phyloP scores from a whole-genome alignment of 257 asterid genomes.

The Galeopsis tetrahit region DNA sequence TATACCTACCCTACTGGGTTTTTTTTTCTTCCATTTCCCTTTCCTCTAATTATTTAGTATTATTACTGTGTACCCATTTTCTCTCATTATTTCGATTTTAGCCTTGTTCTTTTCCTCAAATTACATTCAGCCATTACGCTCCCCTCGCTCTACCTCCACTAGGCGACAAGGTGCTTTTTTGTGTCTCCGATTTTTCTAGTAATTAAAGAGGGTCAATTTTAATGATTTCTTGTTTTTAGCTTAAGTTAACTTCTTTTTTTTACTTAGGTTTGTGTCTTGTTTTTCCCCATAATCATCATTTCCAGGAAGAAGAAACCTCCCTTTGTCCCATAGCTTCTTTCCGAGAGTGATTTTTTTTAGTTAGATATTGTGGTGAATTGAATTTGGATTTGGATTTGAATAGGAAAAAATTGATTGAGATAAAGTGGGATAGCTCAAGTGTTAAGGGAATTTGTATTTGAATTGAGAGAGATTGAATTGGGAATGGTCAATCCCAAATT shows the following conservation, averaged over 20 bases:
- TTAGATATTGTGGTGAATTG: too few species aligned
- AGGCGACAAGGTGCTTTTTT: conserved; percentile 50
- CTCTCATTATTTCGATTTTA: conserved; percentile 30
- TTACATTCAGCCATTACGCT: conserved; percentile 45
- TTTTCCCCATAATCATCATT: conserved; percentile 8
- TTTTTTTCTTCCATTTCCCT: conserved; percentile 23
- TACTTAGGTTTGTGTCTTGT: neutral
- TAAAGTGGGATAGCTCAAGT: too few species aligned
- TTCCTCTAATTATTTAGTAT: conserved; percentile 32
- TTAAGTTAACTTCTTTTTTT: conserved; percentile 25
- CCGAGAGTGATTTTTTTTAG: too few species aligned
- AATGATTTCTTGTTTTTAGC: conserved; percentile 38
- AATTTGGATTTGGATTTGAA: too few species aligned
- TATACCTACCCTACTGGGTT: conserved; percentile 55
- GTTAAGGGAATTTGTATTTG: too few species aligned
- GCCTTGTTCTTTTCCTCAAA: conserved; percentile 37
- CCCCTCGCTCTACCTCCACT: conserved; percentile 29
- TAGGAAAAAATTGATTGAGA: too few species aligned
- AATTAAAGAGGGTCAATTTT: conserved; percentile 38
- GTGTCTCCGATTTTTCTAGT: conserved; percentile 16
- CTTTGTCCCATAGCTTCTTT: too few species aligned
- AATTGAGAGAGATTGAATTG: too few species aligned
- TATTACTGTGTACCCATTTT: conserved; percentile 21
- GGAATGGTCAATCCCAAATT: too few species aligned
- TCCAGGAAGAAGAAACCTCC: neutral